Conservation (phyloP, 192 early-diverging fungal genomes). For the Linnemannia exigua region DNA sequence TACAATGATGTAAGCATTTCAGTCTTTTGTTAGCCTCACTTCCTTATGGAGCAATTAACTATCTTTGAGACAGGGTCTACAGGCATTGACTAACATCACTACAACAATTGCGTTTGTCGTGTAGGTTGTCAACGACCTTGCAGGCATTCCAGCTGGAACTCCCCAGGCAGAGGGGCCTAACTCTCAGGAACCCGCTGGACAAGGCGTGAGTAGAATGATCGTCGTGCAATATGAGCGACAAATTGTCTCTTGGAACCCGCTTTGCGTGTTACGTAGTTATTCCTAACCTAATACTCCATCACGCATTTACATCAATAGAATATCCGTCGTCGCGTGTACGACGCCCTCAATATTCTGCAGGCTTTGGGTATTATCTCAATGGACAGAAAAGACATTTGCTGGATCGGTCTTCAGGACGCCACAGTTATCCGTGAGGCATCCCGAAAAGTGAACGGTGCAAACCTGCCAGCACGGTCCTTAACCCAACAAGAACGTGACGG, state of each 20-base stretch:
- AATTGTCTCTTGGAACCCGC: constrained; percentile 1
- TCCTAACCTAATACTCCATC: neutral
- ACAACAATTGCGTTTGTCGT: neutral
- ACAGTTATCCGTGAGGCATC: constrained; percentile 30
- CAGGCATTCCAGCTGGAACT: constrained; percentile 62
- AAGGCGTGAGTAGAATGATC: constrained; percentile 21
- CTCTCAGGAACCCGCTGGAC: constrained; percentile 29
- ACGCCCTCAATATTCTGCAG: constrained; percentile 79
- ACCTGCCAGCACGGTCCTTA: neutral
- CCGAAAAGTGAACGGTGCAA: neutral
- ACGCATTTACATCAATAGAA: constrained; percentile 60
- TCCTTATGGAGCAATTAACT: neutral
- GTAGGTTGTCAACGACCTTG: constrained; percentile 60
- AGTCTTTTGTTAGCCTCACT: neutral
- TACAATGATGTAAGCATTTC: constrained; percentile 72
- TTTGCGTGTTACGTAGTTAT: neutral
- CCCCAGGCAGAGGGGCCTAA: constrained; percentile 27
- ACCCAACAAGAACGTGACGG: constrained; percentile 31
- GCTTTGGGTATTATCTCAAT: constrained; percentile 75
- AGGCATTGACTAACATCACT: constrained; percentile 1
- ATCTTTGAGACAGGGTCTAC: neutral
- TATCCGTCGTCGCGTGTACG: constrained; percentile 78
- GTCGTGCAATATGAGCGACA: neutral
- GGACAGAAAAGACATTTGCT: constrained; percentile 74
- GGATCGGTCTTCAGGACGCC: constrained; percentile 69